phyloP scores from a whole-genome alignment of 1,284 basidiomycete genomes.

The Ustilago curta region DNA sequence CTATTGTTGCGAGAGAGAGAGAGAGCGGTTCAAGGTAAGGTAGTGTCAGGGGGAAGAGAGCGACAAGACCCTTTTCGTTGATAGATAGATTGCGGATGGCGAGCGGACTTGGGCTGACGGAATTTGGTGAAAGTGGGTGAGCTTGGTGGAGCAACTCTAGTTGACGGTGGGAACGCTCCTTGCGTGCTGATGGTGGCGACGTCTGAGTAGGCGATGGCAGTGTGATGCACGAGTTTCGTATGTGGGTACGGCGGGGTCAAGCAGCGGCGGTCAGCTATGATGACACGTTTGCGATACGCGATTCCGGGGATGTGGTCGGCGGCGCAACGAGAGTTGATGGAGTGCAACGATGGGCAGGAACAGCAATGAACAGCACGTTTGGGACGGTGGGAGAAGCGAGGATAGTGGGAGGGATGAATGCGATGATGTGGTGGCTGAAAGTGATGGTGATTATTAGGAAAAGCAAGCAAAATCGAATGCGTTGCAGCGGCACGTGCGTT shows the following conservation, averaged over 20 bases:
- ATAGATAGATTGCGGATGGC: neutral
- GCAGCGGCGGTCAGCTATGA: too few species aligned
- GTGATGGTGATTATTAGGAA: neutral
- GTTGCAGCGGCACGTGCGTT: slow-evolving; percentile 20
- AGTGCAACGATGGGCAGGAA: neutral
- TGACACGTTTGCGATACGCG: neutral
- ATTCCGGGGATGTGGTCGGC: neutral
- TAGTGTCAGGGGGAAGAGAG: neutral
- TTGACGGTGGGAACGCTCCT: neutral
- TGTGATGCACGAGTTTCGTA: neutral
- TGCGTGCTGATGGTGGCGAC: neutral
- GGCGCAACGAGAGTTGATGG: neutral
- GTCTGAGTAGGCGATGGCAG: neutral
- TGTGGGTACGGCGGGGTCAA: slow-evolving; percentile 14
- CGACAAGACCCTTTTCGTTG: neutral
- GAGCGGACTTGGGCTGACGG: neutral
- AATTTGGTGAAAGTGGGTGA: neutral
- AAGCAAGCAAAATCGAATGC: neutral
- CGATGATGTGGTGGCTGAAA: neutral
- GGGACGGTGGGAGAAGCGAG: neutral
- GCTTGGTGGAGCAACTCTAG: neutral
- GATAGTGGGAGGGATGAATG: neutral
- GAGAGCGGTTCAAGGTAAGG: too few species aligned
- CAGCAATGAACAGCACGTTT: neutral
- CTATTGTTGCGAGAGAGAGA: neutral